Base-by-base conservation (phyloP, 345 rosid species). In the Lepidium didymum region DNA sequence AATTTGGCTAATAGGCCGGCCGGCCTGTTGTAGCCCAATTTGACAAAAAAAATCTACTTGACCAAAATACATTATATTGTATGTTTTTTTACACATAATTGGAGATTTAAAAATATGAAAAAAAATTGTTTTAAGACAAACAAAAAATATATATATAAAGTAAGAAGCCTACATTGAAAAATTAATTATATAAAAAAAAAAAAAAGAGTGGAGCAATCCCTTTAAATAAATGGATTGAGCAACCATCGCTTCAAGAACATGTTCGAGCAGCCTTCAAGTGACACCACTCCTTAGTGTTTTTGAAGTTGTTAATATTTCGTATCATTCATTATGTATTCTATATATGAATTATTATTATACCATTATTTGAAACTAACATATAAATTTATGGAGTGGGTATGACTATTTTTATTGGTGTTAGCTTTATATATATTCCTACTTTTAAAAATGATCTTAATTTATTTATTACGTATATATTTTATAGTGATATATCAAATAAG, bases 291-390 rank as follows among this genome's bases (percentile, higher is more conserved):
- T 15, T n/a, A 45, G 63, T 55, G 51, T 64, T 63, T 13, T 45
- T 38, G 75, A 56, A 72, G 71, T 65, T 65, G 71, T 56, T 64
- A 64, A 35, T 56, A 45, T 35, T 62, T 41, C n/a, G 10, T 38
- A 72, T 35, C 36, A 54, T 18, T 72, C 34, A 38, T 35, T 53
- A 42, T 54, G 15, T 21, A 15, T 35, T 38, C 4, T 51, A 10
- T 16, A 60, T 21, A 51, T 16, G 38, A 27, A 47, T 46, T 18
- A 62, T 34, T 15, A 12, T 49, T 16, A 10, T 70, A 53, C 62
- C 55, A 62, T 71, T 70, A 53, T 71, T 71, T 52, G 53, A 70
- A 51, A 18, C 56, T 47, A 36, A 46, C 12, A 37, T 47, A 56
- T 21, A 50, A 40, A 51, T 41, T 3, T 33, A 40, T 69, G 52